These are phyloP conservation scores for Leccinellum luteum DNA, from an alignment of 768 basidiomycete species.

Conservation along the genomic window DNA sequence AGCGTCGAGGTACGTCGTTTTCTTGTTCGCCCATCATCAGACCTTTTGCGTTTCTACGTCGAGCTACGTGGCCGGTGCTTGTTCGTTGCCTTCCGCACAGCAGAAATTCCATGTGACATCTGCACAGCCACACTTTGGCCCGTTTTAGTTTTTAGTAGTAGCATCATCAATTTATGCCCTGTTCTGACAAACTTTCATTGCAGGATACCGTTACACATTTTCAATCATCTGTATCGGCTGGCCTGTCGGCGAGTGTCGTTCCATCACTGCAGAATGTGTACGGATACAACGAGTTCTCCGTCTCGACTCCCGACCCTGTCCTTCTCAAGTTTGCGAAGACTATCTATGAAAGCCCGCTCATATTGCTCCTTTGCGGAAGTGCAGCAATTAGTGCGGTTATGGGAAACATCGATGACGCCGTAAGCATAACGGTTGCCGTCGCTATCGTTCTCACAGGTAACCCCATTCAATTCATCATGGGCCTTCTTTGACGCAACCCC, in stretches of 20 bases:
- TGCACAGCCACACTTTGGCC: constrained; percentile 10
- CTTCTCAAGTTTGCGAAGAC: constrained; percentile 90
- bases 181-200: constrained; percentile 1
- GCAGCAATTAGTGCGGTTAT: constrained; percentile 86
- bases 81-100: not conserved
- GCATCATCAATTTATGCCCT: constrained; percentile 1
- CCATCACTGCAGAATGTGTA: constrained; percentile 60
- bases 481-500: not conserved
- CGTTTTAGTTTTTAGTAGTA: constrained; percentile 3
- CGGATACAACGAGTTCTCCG: constrained; percentile 94
- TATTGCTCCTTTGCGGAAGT: constrained; percentile 86
- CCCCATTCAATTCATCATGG: constrained; percentile 14
- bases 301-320: constrained; percentile 75
- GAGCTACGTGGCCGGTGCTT: not conserved
- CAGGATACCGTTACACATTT: constrained; percentile 77
- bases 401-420: constrained; percentile 94
- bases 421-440: constrained; percentile 90
- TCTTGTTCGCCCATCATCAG: not conserved
- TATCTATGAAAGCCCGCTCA: constrained; percentile 93
- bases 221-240: constrained; percentile 57
- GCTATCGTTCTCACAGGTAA: constrained; percentile 90
- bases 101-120: not conserved
- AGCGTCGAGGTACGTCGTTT: constrained; percentile 54
- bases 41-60: not conserved
- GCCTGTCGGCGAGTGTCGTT: constrained; percentile 63